A percentile compares a stretch with the other conserved stretches of the same genome.
Conservation (phyloP, 371 early-diverging fungal species). For the Rhizopus delemar region DNA sequence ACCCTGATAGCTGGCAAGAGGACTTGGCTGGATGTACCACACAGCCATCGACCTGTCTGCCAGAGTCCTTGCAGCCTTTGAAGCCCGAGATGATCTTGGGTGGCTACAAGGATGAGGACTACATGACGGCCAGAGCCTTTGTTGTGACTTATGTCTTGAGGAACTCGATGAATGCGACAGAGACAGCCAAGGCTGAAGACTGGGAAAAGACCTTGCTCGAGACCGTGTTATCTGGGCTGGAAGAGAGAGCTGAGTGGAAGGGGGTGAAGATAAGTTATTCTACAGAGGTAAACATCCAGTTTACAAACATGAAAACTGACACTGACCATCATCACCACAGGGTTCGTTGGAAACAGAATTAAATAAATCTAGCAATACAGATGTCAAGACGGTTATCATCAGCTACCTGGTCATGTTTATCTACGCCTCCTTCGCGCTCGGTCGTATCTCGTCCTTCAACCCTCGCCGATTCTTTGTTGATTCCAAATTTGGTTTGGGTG, state of each 20-base stretch:
- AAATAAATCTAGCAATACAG: constrained; percentile 69
- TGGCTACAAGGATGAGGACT: constrained; percentile 55
- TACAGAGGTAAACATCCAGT: constrained; percentile 55
- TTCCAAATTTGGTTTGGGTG: constrained; percentile 69
- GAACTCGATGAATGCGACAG: constrained; percentile 55
- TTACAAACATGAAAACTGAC: not conserved
- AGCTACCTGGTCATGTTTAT: constrained; percentile 76
- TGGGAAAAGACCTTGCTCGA: constrained; percentile 64
- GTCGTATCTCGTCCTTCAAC: constrained; percentile 48
- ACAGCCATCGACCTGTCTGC: constrained; percentile 64
- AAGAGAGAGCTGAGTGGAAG: constrained; percentile 50
- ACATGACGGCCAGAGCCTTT: constrained; percentile 54
- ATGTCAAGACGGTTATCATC: constrained; percentile 62
- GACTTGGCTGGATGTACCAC: constrained; percentile 53
- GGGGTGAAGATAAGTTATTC: constrained; percentile 66
- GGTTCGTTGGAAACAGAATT: constrained; percentile 69
- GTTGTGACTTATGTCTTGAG: constrained; percentile 68
- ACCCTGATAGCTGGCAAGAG: constrained; percentile 46
- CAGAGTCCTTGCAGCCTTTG: constrained; percentile 67
- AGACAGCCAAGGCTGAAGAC: constrained; percentile 51
- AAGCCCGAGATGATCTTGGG: constrained; percentile 74
- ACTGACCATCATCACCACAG: constrained; percentile 16
- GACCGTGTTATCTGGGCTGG: constrained; percentile 40
- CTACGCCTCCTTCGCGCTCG: constrained; percentile 72
- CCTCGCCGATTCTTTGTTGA: constrained; percentile 60